Percentiles rank a stretch among this genome's conserved stretches.
These are phyloP conservation scores for Arthrinium puccinioides DNA, from an alignment of 2,329 filamentous ascomycete species.

Conservation along the genomic window DNA sequence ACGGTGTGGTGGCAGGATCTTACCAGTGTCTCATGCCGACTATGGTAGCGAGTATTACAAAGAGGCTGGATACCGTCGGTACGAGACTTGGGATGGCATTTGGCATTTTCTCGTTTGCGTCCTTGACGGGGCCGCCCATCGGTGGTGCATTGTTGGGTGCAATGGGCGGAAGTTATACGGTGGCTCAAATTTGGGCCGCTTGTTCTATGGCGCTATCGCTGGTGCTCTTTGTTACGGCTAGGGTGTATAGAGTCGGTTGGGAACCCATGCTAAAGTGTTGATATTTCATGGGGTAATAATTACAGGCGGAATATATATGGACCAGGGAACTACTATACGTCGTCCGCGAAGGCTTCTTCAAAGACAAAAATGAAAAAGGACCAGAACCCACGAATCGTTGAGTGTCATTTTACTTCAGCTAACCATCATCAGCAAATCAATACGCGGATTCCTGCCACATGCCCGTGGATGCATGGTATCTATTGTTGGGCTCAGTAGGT, in stretches of 20 bases:
- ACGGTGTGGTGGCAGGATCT: slow-evolving; percentile 23
- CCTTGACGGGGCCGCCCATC: slow-evolving; percentile 30
- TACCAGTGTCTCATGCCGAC: slow-evolving; percentile 34
- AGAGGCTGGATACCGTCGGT: slow-evolving; percentile 28
- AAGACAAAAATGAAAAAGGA: too few species aligned
- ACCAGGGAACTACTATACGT: too few species aligned
- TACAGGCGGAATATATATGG: too few species aligned
- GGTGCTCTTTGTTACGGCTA: not conserved
- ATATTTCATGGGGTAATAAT: too few species aligned
- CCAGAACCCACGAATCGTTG: too few species aligned
- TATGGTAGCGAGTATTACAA: slow-evolving; percentile 30
- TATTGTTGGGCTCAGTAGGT: too few species aligned
- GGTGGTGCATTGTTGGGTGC: slow-evolving; percentile 26
- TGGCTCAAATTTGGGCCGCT: slow-evolving; percentile 27
- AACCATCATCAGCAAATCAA: too few species aligned
- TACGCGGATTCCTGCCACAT: too few species aligned
- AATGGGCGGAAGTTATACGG: slow-evolving; percentile 17
- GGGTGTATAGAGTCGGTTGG: not conserved
- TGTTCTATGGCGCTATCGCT: slow-evolving; percentile 2
- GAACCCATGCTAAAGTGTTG: slow-evolving; percentile 1
- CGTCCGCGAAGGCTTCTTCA: too few species aligned
- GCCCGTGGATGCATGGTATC: too few species aligned
- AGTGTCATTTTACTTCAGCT: too few species aligned
- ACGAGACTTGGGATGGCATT: slow-evolving; percentile 35
- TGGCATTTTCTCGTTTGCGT: slow-evolving; percentile 27